Evolutionary conservation across 2,329 filamentous ascomycete genomes (phyloP), one percentile per base, ranked within the genome.

Genomic region (Tympanopsis confertula): DNA sequence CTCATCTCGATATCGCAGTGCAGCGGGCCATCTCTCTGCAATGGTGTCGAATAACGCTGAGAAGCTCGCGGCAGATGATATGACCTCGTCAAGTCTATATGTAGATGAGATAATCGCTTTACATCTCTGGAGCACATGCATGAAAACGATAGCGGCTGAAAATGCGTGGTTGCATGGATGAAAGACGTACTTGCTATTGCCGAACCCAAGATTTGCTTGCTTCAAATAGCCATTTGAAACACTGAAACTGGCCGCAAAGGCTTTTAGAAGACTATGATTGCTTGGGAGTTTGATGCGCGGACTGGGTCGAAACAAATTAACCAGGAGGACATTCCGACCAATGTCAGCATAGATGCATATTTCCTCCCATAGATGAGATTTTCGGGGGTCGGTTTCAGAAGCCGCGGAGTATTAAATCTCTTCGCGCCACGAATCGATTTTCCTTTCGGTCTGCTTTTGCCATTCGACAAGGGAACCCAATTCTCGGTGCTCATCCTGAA

Each of bases 121-220:
- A 13, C 18, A 19, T 5, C 33, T 15, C 15, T 35, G 33, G 13
- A 38, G 17, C 20, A 28, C 26, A 12, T 38, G 37, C 4, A 38
- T 15, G 37, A 38, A 38, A n/a, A 14, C 19, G 14, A 35, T 38
- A 5, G 37, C 37, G 2, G 37, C 26, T n/a, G 37, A 38, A 20
- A 38, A 38, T 18, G 20, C 14, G 28, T 33, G 28, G 26, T 38
- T 17, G 37, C 20, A 28, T 13, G 37, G 13, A 13, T 33, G 26
- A 22, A 38, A 38, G 14, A 26, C 20, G 37, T 38, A 38, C 19
- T 38, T 38, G 19, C 20, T 28, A 19, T 19, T 38, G 13, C 37
- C 37, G 14, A 38, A 38, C 13, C 19, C 37, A 5, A 38, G 17
- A 14, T 38, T 38, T 18, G 37, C 37, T 15, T 38, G 37, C 12